phyloP scores from a whole-genome alignment of 1,284 basidiomycete species.

The Psilocybe mexicana region DNA sequence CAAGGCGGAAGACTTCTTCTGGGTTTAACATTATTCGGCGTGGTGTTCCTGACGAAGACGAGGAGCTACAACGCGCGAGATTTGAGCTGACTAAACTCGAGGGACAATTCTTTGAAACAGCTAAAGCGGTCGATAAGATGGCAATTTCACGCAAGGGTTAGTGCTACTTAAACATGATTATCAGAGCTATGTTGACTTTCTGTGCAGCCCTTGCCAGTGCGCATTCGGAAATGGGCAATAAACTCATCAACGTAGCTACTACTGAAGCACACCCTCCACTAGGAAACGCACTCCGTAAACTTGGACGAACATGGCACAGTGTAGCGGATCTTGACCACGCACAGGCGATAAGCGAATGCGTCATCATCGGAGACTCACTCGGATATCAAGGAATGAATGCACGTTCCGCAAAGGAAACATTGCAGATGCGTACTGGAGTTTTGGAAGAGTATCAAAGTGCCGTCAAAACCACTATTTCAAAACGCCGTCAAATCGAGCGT shows the following conservation, averaged over 20 bases:
- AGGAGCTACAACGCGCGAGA: constrained; percentile 83
- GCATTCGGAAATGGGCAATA: constrained; percentile 87
- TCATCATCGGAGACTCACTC: constrained; percentile 88
- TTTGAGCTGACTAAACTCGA: constrained; percentile 90
- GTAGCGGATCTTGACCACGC: constrained; percentile 83
- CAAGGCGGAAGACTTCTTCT: constrained; percentile 66
- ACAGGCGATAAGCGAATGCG: constrained; percentile 88
- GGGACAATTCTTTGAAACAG: constrained; percentile 85
- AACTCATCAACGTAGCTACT: constrained; percentile 83
- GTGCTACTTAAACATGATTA: constrained; percentile 10
- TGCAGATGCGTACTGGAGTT: constrained; percentile 83
- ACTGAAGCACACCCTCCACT: constrained; percentile 84
- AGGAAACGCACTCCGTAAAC: constrained; percentile 77
- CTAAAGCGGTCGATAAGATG: constrained; percentile 84
- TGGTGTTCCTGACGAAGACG: constrained; percentile 80
- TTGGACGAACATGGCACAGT: constrained; percentile 85
- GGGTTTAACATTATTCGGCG: constrained; percentile 71
- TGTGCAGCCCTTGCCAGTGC: constrained; percentile 70
- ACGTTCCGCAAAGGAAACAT: constrained; percentile 90
- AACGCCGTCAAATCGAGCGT: constrained; percentile 86
- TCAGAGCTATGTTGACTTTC: not conserved
- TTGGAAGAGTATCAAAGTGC: constrained; percentile 91
- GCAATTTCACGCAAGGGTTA: constrained; percentile 78
- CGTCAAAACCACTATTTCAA: constrained; percentile 89
- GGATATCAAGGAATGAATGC: constrained; percentile 95